Conservation (phyloP, 768 basidiomycete genomes). For the Tricholoma flavovirens region DNA sequence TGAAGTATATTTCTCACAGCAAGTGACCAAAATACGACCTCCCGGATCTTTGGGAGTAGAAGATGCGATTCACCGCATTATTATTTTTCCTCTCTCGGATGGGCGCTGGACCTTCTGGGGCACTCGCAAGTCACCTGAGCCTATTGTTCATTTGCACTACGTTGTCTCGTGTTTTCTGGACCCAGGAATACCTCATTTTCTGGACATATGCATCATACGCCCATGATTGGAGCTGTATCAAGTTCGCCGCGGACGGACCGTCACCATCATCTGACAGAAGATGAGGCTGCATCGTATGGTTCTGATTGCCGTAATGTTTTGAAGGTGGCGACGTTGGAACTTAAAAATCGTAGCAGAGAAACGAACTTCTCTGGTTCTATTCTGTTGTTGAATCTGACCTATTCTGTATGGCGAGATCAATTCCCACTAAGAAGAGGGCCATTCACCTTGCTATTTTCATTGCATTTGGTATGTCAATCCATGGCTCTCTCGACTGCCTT, state of each 20-base stretch:
- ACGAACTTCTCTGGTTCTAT: slow-evolving; percentile 13
- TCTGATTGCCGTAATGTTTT: background rate
- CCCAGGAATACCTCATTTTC: background rate
- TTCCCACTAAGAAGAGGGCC: slow-evolving; percentile 59
- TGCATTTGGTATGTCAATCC: slow-evolving; percentile 53
- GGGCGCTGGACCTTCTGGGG: background rate
- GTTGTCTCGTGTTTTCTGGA: background rate
- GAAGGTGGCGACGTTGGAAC: background rate
- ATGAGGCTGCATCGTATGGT: slow-evolving; percentile 7
- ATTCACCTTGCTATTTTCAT: slow-evolving; percentile 64
- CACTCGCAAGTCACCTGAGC: background rate
- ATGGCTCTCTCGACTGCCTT: background rate
- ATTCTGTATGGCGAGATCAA: slow-evolving; percentile 30
- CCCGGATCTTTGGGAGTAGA: background rate
- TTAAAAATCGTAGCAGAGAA: slow-evolving; percentile 10
- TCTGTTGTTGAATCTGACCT: slow-evolving; percentile 7
- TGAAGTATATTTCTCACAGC: too few relatives aligned
- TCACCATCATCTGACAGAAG: slow-evolving; percentile 14
- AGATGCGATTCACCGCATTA: background rate
- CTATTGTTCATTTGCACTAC: too few relatives aligned
- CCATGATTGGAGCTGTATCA: too few relatives aligned
- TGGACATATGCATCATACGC: background rate
- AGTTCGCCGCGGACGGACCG: slow-evolving; percentile 9
- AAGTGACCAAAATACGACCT: too few relatives aligned
- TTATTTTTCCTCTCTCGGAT: background rate